These are phyloP conservation scores for Trematosphaeria pertusa DNA, from an alignment of 2,329 filamentous ascomycete species.

Conservation along the genomic window DNA sequence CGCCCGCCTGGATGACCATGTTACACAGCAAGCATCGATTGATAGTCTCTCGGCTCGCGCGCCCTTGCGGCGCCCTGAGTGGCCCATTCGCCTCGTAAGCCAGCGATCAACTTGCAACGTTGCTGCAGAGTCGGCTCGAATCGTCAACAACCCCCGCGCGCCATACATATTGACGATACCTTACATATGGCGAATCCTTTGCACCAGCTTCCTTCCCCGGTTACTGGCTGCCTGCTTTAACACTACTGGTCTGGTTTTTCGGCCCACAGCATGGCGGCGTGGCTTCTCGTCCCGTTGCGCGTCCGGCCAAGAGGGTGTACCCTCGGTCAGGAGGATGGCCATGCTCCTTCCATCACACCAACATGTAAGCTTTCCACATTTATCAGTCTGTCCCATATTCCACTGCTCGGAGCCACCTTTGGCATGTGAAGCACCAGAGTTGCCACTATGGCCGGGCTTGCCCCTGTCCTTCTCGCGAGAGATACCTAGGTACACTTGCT, in stretches of 20 bases:
- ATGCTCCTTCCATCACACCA: constrained; percentile 23
- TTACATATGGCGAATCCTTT: constrained; percentile 33
- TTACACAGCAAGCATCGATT: constrained; percentile 44
- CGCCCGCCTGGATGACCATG: constrained; percentile 26
- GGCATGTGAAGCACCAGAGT: constrained; percentile 23
- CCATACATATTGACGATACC: constrained; percentile 33
- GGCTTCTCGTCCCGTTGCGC: constrained; percentile 23
- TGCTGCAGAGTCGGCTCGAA: constrained; percentile 42
- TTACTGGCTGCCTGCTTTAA: constrained; percentile 29
- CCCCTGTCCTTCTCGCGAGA: constrained; percentile 17
- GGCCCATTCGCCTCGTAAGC: constrained; percentile 26
- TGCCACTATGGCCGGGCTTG: constrained; percentile 12
- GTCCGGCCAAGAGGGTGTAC: constrained; percentile 30
- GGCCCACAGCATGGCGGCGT: constrained; percentile 20
- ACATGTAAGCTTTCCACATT: constrained; percentile 20
- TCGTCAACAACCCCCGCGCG: constrained; percentile 36
- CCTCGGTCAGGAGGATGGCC: constrained; percentile 34
- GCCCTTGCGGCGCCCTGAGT: constrained; percentile 22
- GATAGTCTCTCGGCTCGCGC: constrained; percentile 36
- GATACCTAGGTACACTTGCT: constrained; percentile 20
- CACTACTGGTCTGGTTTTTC: constrained; percentile 23
- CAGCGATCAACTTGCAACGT: constrained; percentile 35
- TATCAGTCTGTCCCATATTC: constrained; percentile 15
- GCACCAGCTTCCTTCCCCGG: constrained; percentile 31
- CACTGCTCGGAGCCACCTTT: constrained; percentile 16